Evolutionary conservation across 1,139 yeast genomes (phyloP).

Genomic region (Debaryomyces coudertii): DNA sequence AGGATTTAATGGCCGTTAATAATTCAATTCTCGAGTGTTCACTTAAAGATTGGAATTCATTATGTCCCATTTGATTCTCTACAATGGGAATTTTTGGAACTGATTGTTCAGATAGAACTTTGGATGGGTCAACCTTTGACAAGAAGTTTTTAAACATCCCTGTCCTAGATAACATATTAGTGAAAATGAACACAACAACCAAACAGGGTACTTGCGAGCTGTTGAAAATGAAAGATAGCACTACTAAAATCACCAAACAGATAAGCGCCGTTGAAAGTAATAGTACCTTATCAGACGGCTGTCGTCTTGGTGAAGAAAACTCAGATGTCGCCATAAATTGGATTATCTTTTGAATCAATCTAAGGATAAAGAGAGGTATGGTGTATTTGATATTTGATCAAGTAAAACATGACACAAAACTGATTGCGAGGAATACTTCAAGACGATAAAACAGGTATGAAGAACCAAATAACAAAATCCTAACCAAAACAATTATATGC

Average conservation of each 20-base stretch:
- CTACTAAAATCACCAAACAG: conserved; percentile 12
- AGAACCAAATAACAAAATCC: background rate
- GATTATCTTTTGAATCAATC: background rate
- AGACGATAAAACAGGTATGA: background rate
- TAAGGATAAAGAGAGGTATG: background rate
- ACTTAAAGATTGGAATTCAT: conserved; percentile 20
- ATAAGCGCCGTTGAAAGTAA: conserved; percentile 9
- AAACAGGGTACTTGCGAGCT: conserved; percentile 22
- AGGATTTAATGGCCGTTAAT: conserved; percentile 53
- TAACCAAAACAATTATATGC: background rate
- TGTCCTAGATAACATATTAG: conserved; percentile 31
- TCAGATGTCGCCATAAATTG: background rate
- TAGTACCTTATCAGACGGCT: conserved; percentile 13
- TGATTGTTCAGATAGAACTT: background rate
- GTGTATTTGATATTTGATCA: background rate
- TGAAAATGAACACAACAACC: conserved; percentile 26
- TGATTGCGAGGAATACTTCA: background rate
- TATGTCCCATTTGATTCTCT: conserved; percentile 10
- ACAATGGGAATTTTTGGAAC: conserved; percentile 1
- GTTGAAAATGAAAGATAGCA: conserved; percentile 12
- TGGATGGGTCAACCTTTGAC: background rate
- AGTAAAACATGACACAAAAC: background rate
- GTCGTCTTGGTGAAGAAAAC: background rate
- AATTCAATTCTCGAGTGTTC: conserved; percentile 36
- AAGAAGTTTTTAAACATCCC: conserved; percentile 17